These are phyloP conservation scores for Vigna mungo DNA, from an alignment of 306 rosid genomes.

Conservation along the genomic window DNA sequence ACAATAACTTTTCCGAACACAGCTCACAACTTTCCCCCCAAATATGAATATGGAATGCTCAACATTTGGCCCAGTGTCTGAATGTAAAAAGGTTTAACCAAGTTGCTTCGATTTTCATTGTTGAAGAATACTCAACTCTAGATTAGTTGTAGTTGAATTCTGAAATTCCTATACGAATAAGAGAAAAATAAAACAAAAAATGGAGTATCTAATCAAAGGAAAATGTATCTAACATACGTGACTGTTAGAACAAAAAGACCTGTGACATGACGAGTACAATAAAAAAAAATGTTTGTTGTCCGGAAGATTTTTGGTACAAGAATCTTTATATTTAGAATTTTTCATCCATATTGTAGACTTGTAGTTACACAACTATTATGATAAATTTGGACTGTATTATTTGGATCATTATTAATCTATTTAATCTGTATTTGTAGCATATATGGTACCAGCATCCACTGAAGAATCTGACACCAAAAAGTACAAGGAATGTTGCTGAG, in stretches of 20 bases:
- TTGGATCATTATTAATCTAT: not conserved
- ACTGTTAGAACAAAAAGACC: not conserved
- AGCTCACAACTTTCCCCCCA: too few species aligned
- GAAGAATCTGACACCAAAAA: slow-evolving; percentile 1
- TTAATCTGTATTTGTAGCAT: slow-evolving; percentile 10
- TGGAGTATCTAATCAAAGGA: not conserved
- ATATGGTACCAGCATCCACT: not conserved
- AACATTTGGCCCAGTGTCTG: not conserved
- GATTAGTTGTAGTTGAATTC: not conserved
- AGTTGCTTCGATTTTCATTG: not conserved
- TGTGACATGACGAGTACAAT: not conserved
- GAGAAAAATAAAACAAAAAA: not conserved
- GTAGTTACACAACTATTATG: not conserved
- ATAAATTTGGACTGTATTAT: not conserved
- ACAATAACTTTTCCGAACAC: too few species aligned
- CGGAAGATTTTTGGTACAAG: too few species aligned
- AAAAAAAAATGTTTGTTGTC: too few species aligned
- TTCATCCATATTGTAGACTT: not conserved
- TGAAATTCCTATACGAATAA: not conserved
- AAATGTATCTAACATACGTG: not conserved
- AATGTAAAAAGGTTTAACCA: not conserved
- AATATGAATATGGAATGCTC: not conserved
- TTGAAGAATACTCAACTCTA: not conserved
- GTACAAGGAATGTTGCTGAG: not conserved
- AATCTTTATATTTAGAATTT: too few species aligned